phyloP scores from a whole-genome alignment of 1,139 yeast species.

The Hemisphaericaspora subhashii region DNA sequence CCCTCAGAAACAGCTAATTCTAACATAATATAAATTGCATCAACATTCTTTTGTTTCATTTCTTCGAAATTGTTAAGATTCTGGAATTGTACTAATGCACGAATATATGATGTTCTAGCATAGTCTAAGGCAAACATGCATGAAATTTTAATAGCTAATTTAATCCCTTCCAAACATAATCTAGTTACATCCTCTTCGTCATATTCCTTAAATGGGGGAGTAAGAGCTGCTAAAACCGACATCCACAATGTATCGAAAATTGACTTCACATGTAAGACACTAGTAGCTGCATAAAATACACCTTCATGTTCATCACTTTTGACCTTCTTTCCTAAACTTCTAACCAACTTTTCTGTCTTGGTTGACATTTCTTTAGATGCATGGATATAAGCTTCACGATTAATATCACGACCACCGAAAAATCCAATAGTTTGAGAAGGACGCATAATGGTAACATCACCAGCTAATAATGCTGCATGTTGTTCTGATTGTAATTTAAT shows the following conservation, averaged over 20 bases:
- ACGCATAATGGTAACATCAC: slow-evolving; percentile 44
- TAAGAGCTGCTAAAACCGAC: slow-evolving; percentile 91
- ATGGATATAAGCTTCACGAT: slow-evolving; percentile 84
- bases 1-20: slow-evolving; percentile 83
- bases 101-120: slow-evolving; percentile 85
- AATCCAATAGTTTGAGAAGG: slow-evolving; percentile 51
- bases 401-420: slow-evolving; percentile 73
- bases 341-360: slow-evolving; percentile 84
- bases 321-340: slow-evolving; percentile 56
- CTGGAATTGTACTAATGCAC: slow-evolving; percentile 86
- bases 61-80: slow-evolving; percentile 78
- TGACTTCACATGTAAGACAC: slow-evolving; percentile 87
- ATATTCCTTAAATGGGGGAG: slow-evolving; percentile 89
- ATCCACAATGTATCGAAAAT: slow-evolving; percentile 96
- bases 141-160: slow-evolving; percentile 77
- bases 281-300: slow-evolving; percentile 57
- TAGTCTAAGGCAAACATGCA: slow-evolving; percentile 81
- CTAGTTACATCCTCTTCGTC: slow-evolving; percentile 76
- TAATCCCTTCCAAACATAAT: slow-evolving; percentile 80
- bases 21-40: slow-evolving; percentile 72
- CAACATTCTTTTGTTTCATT: slow-evolving; percentile 75
- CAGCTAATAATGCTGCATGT: slow-evolving; percentile 83
- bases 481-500: slow-evolving; percentile 92
- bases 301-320: slow-evolving; percentile 31
- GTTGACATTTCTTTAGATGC: slow-evolving; percentile 91